phyloP scores from a whole-genome alignment of 768 basidiomycete species.

The Tubosaeta sp. region DNA sequence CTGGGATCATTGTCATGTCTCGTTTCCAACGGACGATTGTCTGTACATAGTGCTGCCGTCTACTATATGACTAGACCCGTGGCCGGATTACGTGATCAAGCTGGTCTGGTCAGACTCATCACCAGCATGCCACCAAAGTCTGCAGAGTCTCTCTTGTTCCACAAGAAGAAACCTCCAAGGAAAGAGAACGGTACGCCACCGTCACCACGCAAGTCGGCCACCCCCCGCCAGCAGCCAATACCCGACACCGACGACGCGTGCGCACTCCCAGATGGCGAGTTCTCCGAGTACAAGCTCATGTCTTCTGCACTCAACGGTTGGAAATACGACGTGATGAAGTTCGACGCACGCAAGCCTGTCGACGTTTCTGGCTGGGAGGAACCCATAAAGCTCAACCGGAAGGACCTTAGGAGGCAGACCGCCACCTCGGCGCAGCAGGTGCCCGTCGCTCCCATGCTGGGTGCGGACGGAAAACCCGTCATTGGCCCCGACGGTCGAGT shows the following conservation, averaged over 20 bases:
- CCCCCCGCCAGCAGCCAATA: slow-evolving; percentile 38
- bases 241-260: slow-evolving; percentile 49
- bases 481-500: slow-evolving; percentile 70
- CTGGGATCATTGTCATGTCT: slow-evolving; percentile 13
- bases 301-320: slow-evolving; percentile 79
- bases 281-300: slow-evolving; percentile 73
- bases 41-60: slow-evolving; percentile 29
- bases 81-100: slow-evolving; percentile 26
- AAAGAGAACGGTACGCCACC: slow-evolving; percentile 19
- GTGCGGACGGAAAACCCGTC: slow-evolving; percentile 80
- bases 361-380: slow-evolving; percentile 65
- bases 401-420: slow-evolving; percentile 61
- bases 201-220: slow-evolving; percentile 35
- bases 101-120: slow-evolving; percentile 5
- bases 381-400: slow-evolving; percentile 86
- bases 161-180: slow-evolving; percentile 52
- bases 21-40: slow-evolving; percentile 25
- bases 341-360: slow-evolving; percentile 68
- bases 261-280: slow-evolving; percentile 63
- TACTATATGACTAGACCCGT: slow-evolving; percentile 7
- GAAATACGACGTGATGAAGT: slow-evolving; percentile 93
- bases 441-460: slow-evolving; percentile 71
- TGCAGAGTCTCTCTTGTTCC: slow-evolving; percentile 56
- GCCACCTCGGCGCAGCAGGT: slow-evolving; percentile 36
- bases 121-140: slow-evolving; percentile 27